These are phyloP conservation scores for Colletotrichum sp. DNA, from an alignment of 2,329 filamentous ascomycete species.

Conservation along the genomic window DNA sequence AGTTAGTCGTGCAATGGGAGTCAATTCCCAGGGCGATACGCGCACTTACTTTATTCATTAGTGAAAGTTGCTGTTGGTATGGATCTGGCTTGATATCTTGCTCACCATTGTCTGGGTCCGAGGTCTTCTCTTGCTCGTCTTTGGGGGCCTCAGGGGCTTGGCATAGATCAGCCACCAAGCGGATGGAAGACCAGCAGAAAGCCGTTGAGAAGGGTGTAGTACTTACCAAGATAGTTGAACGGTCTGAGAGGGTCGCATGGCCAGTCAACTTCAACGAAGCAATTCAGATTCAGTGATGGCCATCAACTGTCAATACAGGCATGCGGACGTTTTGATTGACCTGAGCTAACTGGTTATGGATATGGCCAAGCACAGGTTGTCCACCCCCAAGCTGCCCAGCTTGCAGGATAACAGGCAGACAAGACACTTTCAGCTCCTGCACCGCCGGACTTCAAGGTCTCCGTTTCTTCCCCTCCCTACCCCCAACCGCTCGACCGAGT, in stretches of 20 bases:
- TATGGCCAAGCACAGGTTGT: background rate
- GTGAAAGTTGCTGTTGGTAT: fast-evolving
- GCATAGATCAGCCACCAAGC: background rate
- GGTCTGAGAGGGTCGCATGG: fast-evolving
- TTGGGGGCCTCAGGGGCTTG: fast-evolving
- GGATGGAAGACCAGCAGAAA: background rate
- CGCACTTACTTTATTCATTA: background rate
- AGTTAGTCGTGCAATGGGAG: fast-evolving
- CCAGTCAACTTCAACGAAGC: background rate
- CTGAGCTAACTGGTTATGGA: background rate
- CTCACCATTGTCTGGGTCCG: fast-evolving
- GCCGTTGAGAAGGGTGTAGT: background rate
- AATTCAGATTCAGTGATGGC: background rate
- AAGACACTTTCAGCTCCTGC: background rate
- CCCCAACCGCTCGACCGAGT: background rate
- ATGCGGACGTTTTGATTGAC: background rate
- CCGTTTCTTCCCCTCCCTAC: background rate
- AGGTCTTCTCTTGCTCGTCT: background rate
- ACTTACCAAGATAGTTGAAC: background rate
- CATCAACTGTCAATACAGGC: background rate
- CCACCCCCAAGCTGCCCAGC: background rate
- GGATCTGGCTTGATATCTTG: background rate
- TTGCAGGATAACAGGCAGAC: background rate
- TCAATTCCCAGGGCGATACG: background rate
- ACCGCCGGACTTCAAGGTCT: background rate